A percentile compares a stretch with the other conserved stretches of the same genome.
These are phyloP conservation scores for Phytophthora melonis DNA, from an alignment of 352 stramenopile genomes.

Conservation along the genomic window DNA sequence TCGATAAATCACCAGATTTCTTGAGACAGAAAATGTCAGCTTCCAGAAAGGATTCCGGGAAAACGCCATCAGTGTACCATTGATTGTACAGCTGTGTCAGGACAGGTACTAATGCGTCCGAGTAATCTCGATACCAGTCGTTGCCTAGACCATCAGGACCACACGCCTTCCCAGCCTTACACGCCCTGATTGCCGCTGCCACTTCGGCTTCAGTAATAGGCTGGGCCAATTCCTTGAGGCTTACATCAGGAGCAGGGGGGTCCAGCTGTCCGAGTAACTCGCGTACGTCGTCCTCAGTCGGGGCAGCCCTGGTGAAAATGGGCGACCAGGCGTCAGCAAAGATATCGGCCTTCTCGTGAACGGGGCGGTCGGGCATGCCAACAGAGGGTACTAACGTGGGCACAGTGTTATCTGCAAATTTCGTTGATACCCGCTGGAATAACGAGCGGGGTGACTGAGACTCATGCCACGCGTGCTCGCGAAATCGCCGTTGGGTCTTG, in stretches of 20 bases:
- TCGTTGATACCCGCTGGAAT: neutral
- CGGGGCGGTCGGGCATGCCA: neutral
- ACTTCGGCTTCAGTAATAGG: neutral
- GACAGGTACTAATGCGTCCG: neutral
- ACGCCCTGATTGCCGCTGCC: neutral
- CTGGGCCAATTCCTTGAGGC: no score
- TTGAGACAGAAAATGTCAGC: constrained; percentile 14
- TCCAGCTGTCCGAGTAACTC: neutral
- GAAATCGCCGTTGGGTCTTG: neutral
- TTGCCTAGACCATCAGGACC: neutral
- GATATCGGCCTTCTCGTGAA: neutral
- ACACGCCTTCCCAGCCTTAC: neutral
- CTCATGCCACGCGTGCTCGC: neutral
- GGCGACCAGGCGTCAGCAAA: neutral
- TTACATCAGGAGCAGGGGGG: neutral
- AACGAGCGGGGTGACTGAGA: neutral
- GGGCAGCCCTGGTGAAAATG: neutral
- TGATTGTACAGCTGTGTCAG: neutral
- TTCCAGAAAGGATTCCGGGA: neutral
- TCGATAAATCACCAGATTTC: neutral
- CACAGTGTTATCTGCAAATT: neutral
- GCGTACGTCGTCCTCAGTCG: neutral
- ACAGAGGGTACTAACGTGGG: neutral
- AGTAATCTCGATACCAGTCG: neutral
- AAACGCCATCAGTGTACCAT: neutral